Base-by-base conservation (phyloP, 345 rosid genomes). In the Dovyalis caffra region DNA sequence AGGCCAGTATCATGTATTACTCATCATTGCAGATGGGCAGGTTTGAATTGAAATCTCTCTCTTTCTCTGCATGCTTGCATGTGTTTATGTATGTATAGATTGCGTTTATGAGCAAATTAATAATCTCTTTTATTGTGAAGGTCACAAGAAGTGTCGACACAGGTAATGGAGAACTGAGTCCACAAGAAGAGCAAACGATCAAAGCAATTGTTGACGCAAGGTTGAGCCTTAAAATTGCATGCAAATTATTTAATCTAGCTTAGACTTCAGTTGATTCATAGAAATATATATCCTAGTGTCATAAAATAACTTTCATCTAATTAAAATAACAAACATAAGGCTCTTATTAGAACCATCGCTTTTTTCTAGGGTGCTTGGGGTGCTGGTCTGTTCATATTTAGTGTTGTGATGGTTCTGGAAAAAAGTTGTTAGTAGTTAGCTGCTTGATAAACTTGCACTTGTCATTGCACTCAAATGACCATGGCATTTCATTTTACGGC, bases 11-110 rank as follows among this genome's bases (percentile, higher is more conserved):
- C 97, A 89, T 80, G 97, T 90, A 26, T 79, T 92, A 32, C 88
- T 92, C 63, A 90, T 89, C 32, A 68, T 92, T 16, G 95, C 95
- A 28, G 97, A 92, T 73, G 95, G 95, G 21, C 97, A 92, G 95
- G 97, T 90, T 31, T n/a, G 64, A 60, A 79, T 74, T 28, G 33
- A 35, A 57, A 69, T 31, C 64, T 35, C 45, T 9, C 43, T 68
- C 15, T 32, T 60, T 70, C 57, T 12, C 31, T 25, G 66, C 58
- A 2, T 29, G 68, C 35, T 4, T n/a, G n/a, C 69, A 4, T 62
- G 4, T 60, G 25, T n/a, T 16, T 51, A 20, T 18, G 16, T 51
- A 25, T 61, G 3, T 23, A 23, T 43, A 21, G 12, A 15, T 35
- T 3, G 18, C 35, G 5, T 37, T 3, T 23, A 2, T 57, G 47